Base-by-base conservation (phyloP, 2,329 filamentous ascomycete genomes). In the Plenodomus lindquistii region DNA sequence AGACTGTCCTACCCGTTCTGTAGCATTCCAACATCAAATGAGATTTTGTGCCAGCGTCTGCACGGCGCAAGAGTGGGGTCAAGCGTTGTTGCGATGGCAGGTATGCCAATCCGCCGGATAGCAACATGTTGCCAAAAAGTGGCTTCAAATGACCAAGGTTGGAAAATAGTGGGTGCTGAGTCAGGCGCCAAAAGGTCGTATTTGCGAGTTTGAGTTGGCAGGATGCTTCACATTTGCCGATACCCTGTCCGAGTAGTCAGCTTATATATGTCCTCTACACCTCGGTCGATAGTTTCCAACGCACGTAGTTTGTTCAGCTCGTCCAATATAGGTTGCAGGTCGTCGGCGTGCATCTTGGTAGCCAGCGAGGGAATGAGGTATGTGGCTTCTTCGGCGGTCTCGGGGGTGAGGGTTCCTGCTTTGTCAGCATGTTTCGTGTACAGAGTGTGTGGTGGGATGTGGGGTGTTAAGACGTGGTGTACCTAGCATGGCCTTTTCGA, bases 331-430 rank as follows among this genome's bases (percentile, higher is more conserved):
- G 91, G 87, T 73, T 96, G 87, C 56, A 99, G 76, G 60, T 96
- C 90, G 29, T 91, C 88, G 70, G 97, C 93, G 52, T 82, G 83
- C 66, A 97, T 95, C 77, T 99, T 99, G 73, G 91, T 86, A 62
- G 86, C 82, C 42, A 99, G 73, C 60, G 83, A 96, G 1, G 94
- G 95, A 55, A 99, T 96, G 49, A 99, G 81, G 8, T 91, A 96
- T 77, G 96, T 97, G 52, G 94, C 94, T 76, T 99, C 95, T 69
- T 99, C 94, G 49, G 91, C 88, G 37, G 86, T 88, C 65, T 96
- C 92, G 70, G 92, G 96, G 74, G 91, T 96, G 34, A 99, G 79
- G 24, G 90, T 96, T 27, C 91, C 92, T 95, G 66, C 60, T 18
- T 13, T 29, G 13, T 9, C 19, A 49, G 62, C 36, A 67, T 61